These are phyloP conservation scores for Starmerella stellata DNA, from an alignment of 805 yeast species.

Conservation along the genomic window DNA sequence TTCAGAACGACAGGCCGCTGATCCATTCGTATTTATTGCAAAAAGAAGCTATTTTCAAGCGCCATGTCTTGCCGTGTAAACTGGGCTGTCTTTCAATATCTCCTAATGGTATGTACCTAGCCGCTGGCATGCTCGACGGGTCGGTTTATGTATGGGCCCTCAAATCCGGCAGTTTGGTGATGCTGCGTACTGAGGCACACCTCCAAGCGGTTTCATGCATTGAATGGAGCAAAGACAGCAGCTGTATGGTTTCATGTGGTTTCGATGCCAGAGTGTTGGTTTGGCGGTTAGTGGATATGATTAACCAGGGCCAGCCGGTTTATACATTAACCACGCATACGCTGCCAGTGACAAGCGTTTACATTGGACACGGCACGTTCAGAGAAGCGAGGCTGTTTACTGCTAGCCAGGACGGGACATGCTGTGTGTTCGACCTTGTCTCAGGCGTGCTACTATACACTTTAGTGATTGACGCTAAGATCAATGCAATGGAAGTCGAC, in stretches of 20 bases:
- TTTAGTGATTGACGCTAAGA: constrained; percentile 44
- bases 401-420: constrained; percentile 54
- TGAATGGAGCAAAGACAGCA: constrained; percentile 42
- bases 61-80: constrained; percentile 68
- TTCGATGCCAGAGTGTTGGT: constrained; percentile 60
- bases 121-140: constrained; percentile 62
- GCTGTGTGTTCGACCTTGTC: constrained; percentile 47
- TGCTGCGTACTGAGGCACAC: constrained; percentile 55
- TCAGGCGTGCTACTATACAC: constrained; percentile 39
- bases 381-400: constrained; percentile 50
- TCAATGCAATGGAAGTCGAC: constrained; percentile 46
- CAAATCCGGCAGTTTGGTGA: constrained; percentile 51
- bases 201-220: constrained; percentile 55
- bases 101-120: constrained; percentile 30
- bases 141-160: constrained; percentile 73
- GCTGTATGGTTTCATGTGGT: constrained; percentile 57
- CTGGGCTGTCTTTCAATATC: constrained; percentile 37
- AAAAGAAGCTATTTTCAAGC: constrained; percentile 52
- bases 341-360: constrained; percentile 34
- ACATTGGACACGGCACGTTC: constrained; percentile 33
- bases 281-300: constrained; percentile 53
- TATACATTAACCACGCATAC: constrained; percentile 24
- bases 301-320: constrained; percentile 23
- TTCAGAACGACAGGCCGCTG: constrained; percentile 54
- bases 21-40: constrained; percentile 49